These are phyloP conservation scores for Phytophthora uliginosa DNA, from an alignment of 352 stramenopile genomes.

Conservation along the genomic window DNA sequence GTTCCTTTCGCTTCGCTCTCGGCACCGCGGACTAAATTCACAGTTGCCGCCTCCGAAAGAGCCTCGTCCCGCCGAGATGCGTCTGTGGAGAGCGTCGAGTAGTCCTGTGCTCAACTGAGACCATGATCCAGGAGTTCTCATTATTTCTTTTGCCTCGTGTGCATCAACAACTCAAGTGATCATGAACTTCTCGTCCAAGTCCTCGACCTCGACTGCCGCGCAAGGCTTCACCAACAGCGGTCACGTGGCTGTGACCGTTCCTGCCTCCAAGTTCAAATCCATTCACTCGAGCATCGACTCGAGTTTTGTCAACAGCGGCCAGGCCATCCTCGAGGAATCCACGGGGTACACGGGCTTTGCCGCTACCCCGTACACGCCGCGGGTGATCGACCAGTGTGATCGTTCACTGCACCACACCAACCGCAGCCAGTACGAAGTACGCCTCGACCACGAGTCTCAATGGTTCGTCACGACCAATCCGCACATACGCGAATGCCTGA, in stretches of 20 bases:
- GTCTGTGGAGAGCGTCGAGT: neutral
- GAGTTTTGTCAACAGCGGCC: neutral
- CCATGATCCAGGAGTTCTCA: neutral
- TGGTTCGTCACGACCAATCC: slow-evolving; percentile 34
- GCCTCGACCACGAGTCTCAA: neutral
- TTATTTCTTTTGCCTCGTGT: neutral
- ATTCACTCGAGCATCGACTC: neutral
- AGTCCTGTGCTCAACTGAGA: neutral
- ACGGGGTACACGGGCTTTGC: neutral
- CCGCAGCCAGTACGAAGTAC: neutral
- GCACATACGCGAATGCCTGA: slow-evolving; percentile 48
- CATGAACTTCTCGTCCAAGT: neutral
- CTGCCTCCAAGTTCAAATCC: neutral
- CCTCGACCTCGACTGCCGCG: neutral
- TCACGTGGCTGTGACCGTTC: neutral
- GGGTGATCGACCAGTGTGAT: neutral
- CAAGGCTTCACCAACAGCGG: neutral
- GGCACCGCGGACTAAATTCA: too few relatives aligned
- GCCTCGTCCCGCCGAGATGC: too few relatives aligned
- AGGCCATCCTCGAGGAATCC: neutral
- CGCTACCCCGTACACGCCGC: neutral
- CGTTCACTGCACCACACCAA: neutral
- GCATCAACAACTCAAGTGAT: neutral
- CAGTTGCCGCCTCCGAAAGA: too few relatives aligned
- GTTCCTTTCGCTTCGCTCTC: too few relatives aligned